Evolutionary conservation across 352 stramenopile genomes (phyloP), one percentile per base, ranked within the genome.

Genomic region (Phytophthora citrophthora): DNA sequence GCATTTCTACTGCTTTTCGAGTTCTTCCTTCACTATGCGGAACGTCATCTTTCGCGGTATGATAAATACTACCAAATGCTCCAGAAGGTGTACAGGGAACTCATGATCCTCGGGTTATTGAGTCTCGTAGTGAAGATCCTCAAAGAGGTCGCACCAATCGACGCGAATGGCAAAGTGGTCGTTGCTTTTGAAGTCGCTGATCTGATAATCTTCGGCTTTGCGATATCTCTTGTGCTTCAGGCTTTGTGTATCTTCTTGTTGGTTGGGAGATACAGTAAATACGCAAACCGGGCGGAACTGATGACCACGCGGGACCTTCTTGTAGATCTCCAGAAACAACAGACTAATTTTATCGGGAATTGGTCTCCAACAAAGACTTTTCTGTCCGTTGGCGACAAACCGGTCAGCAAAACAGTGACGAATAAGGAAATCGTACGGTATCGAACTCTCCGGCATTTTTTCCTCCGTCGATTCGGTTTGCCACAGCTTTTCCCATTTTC

Each of bases 11-110:
- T 88, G 13, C 9, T 78, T 4, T 68, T 86, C 23, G 81, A 89
- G 64, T 51, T 54, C 8, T 38, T 23, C 4, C 54, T 89, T 7
- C 81, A 90, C 46, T 34, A 40, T 13, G 47, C 85, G 1, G 69
- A 79, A 43, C 73, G 79, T 41, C 52, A 72, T 13, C 46, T 88
- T 8, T 43, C 70, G 11, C 65, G 54, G 16, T 80, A 76, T 51
- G 75, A 76, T 40, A 90, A 88, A 56, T 90, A 88, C 44, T 51
- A 83, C 15, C 72, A 86, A 27, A 88, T 89, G 68, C 61, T 90
- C n/a, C 76, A 66, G 57, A 90, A 90, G 45, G 67, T 71, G 20
- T 89, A 77, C 44, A 40, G 71, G 48, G 80, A 89, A 44, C 64
- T 89, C 24, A 88, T 87, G 80, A 57, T 89, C 6, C 67, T 88